Percentiles rank a stretch among this genome's conserved stretches.
These are phyloP conservation scores for Agastache rugosa DNA, from an alignment of 257 asterid genomes.

Conservation along the genomic window DNA sequence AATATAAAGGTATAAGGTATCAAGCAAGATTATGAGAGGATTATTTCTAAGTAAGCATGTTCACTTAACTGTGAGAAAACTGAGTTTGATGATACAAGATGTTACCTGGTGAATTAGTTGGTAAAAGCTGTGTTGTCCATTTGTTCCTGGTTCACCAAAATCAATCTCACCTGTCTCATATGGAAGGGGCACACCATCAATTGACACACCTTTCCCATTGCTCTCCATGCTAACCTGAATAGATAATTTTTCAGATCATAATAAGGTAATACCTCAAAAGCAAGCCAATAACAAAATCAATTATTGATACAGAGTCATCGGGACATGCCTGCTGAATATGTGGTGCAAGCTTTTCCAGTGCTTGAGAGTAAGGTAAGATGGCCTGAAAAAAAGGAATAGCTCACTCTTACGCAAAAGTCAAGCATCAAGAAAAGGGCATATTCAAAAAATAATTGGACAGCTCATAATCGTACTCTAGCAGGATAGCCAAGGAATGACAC, in stretches of 20 bases:
- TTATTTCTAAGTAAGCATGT: conserved; percentile 17
- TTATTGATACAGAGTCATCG: conserved; percentile 28
- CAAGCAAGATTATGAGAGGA: conserved; percentile 27
- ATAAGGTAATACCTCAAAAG: conserved; percentile 31
- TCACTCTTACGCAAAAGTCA: conserved; percentile 29
- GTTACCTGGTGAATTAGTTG: conserved; percentile 99
- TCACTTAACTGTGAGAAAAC: conserved; percentile 11
- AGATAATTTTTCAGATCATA: conserved; percentile 9
- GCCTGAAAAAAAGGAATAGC: conserved; percentile 62
- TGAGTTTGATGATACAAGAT: conserved; percentile 8
- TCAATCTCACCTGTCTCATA: conserved; percentile 96
- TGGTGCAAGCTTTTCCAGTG: conserved; percentile 95
- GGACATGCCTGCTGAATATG: conserved; percentile 95
- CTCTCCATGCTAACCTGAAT: conserved; percentile 99
- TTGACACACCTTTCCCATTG: conserved; percentile 97
- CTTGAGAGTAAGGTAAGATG: conserved; percentile 96
- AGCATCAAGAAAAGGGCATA: conserved; percentile 20
- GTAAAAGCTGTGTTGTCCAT: conserved; percentile 99
- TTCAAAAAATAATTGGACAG: conserved; percentile 29
- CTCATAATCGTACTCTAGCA: conserved; percentile 78
- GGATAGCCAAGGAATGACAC: conserved; percentile 96
- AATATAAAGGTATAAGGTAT: conserved; percentile 23
- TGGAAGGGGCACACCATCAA: conserved; percentile 95
- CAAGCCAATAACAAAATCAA: conserved; percentile 24
- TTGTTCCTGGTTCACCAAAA: conserved; percentile 99